phyloP scores from a whole-genome alignment of 2,329 filamentous ascomycete species.

The Hypoxylon sp. region DNA sequence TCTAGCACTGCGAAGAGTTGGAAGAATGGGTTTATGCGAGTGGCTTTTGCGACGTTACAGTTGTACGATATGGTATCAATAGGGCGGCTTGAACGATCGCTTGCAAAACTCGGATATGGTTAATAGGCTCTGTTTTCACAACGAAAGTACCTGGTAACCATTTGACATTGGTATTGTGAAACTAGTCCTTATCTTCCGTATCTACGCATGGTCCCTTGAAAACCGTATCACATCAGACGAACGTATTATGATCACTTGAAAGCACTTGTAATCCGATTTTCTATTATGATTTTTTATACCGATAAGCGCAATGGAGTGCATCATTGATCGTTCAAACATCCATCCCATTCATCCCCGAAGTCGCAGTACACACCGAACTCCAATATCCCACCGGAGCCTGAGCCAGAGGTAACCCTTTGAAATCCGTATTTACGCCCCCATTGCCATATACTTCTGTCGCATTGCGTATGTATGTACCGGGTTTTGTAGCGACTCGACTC shows the following conservation, averaged over 20 bases:
- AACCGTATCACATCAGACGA: background rate
- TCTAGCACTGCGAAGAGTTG: slow-evolving; percentile 3
- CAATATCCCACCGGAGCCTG: background rate
- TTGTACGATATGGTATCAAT: slow-evolving; percentile 25
- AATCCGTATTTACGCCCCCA: slow-evolving; percentile 12
- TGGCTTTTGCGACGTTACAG: slow-evolving; percentile 8
- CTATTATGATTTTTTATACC: background rate
- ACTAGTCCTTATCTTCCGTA: background rate
- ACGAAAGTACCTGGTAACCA: background rate
- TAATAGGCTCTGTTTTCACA: slow-evolving; percentile 9
- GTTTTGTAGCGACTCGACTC: background rate
- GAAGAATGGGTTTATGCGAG: background rate
- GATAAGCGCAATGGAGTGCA: slow-evolving; percentile 3
- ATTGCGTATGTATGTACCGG: slow-evolving; percentile 8
- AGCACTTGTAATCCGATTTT: slow-evolving; percentile 9
- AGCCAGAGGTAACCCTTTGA: background rate
- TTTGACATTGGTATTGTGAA: slow-evolving; percentile 2
- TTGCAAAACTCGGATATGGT: slow-evolving; percentile 3
- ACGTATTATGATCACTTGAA: background rate
- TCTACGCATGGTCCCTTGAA: background rate
- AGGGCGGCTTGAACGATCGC: background rate
- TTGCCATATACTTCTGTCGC: slow-evolving; percentile 6
- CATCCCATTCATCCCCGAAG: background rate
- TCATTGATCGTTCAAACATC: slow-evolving; percentile 7
- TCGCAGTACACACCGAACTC: background rate